Conservation (phyloP, 108 stramenopile species). For the Pseudonitzschia delicatissima region DNA sequence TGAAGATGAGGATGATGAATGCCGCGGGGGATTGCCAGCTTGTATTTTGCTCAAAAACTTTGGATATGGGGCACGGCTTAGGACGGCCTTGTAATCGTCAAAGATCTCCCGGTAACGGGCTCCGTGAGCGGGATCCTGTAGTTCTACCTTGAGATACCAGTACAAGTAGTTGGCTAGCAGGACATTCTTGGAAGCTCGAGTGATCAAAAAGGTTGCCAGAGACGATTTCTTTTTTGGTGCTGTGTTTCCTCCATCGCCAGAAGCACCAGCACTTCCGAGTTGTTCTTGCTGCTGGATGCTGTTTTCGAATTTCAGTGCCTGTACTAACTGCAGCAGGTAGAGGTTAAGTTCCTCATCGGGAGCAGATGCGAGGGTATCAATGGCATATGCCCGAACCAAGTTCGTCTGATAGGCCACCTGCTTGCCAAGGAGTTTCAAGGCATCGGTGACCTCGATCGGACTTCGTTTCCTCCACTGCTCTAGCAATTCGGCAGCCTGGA, state of each 20-base stretch:
- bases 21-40: neutral
- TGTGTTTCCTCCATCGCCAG: slow-evolving; percentile 3
- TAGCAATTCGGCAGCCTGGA: slow-evolving; percentile 90
- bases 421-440: slow-evolving; percentile 92
- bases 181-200: slow-evolving; percentile 83
- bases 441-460: slow-evolving; percentile 95
- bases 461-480: slow-evolving; percentile 92
- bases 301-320: slow-evolving; percentile 96
- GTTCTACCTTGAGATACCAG: slow-evolving; percentile 93
- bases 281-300: slow-evolving; percentile 2
- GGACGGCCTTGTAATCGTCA: slow-evolving; percentile 50
- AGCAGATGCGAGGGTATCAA: slow-evolving; percentile 85
- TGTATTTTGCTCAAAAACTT: slow-evolving; percentile 5
- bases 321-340: slow-evolving; percentile 96
- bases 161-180: slow-evolving; percentile 92
- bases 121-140: slow-evolving; percentile 83
- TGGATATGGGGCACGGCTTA: slow-evolving; percentile 41
- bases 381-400: slow-evolving; percentile 92
- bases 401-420: slow-evolving; percentile 89
- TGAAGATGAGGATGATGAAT: neutral
- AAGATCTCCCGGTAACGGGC: slow-evolving; percentile 80
- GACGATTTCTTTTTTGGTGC: slow-evolving; percentile 48
- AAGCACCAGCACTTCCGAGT: neutral
- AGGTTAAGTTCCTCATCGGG: slow-evolving; percentile 93
- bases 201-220: slow-evolving; percentile 89